Percentiles rank a stretch among this genome's conserved stretches.
These are phyloP conservation scores for Yarrowia sp. DNA, from an alignment of 805 yeast species.

Conservation along the genomic window DNA sequence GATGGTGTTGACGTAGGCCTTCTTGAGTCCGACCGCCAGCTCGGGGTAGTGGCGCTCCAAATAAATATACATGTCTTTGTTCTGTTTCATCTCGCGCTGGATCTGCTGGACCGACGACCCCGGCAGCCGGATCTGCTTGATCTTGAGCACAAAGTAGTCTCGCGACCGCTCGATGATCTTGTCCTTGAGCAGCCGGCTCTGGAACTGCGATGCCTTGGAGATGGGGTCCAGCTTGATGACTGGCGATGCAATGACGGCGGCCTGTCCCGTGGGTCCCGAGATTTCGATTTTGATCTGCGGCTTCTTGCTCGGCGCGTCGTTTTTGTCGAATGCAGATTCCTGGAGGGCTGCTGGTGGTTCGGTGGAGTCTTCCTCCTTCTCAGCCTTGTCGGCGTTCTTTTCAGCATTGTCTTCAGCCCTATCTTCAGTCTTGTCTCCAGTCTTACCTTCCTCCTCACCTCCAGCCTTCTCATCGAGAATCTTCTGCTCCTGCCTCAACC, in stretches of 20 bases:
- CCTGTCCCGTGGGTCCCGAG: not conserved
- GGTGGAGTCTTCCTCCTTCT: not conserved
- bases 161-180: slow-evolving; percentile 76
- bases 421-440: not conserved
- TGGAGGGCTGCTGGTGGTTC: not conserved
- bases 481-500: not conserved
- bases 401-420: not conserved
- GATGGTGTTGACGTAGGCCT: slow-evolving; percentile 86
- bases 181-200: slow-evolving; percentile 51
- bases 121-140: slow-evolving; percentile 64
- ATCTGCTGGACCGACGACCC: slow-evolving; percentile 69
- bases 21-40: slow-evolving; percentile 67
- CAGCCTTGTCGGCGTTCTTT: not conserved
- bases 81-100: slow-evolving; percentile 62
- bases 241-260: not conserved
- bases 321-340: not conserved
- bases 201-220: slow-evolving; percentile 33
- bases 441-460: not conserved
- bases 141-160: slow-evolving; percentile 60
- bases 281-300: slow-evolving; percentile 2
- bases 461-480: not conserved
- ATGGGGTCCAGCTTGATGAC: slow-evolving; percentile 27
- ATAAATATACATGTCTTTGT: slow-evolving; percentile 61
- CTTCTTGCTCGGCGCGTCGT: not conserved
- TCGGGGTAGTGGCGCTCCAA: slow-evolving; percentile 53